A percentile compares a stretch with the other conserved stretches of the same genome.
These are phyloP conservation scores for Eucalyptus dawsonii DNA, from an alignment of 345 rosid species.

Conservation along the genomic window DNA sequence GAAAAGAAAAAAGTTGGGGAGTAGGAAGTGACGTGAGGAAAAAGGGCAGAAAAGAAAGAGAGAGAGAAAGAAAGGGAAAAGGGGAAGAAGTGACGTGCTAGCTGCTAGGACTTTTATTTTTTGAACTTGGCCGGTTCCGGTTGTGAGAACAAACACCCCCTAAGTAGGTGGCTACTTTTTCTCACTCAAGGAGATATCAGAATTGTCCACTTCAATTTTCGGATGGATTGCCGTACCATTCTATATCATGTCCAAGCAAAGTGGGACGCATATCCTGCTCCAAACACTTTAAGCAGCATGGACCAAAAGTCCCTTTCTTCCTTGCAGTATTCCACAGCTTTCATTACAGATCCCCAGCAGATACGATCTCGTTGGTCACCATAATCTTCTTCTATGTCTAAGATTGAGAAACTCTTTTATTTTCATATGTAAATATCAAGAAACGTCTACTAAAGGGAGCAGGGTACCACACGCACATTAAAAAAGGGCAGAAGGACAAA, in stretches of 20 bases:
- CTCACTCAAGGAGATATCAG: neutral
- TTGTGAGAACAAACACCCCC: no score
- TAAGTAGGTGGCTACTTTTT: neutral
- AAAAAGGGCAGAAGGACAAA: neutral
- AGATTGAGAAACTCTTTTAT: neutral
- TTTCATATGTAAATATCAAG: neutral
- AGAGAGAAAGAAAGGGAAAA: no score
- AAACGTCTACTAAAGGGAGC: neutral
- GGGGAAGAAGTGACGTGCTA: no score
- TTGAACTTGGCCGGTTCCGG: no score
- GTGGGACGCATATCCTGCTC: neutral
- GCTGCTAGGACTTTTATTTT: no score
- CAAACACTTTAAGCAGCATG: neutral
- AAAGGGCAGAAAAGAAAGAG: no score
- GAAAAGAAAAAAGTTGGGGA: no score
- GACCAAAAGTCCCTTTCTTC: neutral
- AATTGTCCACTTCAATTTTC: neutral
- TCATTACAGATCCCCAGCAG: neutral
- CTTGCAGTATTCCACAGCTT: neutral
- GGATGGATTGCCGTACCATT: neutral
- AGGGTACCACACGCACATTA: neutral
- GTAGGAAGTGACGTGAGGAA: no score
- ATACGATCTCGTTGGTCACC: neutral
- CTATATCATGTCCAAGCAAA: neutral
- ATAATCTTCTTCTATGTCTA: neutral